These are phyloP conservation scores for Populus deltoides DNA, from an alignment of 345 rosid genomes.

Conservation along the genomic window DNA sequence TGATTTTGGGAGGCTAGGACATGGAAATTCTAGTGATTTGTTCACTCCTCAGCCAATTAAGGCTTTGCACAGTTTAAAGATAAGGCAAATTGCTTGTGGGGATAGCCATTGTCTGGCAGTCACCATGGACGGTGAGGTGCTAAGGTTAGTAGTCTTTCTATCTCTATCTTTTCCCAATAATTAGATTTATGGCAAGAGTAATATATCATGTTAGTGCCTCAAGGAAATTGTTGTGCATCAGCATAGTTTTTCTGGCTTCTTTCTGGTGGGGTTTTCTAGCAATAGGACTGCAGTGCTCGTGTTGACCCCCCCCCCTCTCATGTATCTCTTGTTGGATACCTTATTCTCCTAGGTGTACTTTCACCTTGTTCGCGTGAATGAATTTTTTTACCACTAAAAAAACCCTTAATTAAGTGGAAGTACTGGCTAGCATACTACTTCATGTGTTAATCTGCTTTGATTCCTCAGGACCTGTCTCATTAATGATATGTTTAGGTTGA, in stretches of 20 bases:
- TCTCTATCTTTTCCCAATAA: not conserved
- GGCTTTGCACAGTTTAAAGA: slow-evolving; percentile 67
- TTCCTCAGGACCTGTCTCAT: not conserved
- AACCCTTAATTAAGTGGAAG: too few species aligned
- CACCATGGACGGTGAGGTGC: slow-evolving; percentile 86
- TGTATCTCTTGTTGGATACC: too few species aligned
- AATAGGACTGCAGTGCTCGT: too few species aligned
- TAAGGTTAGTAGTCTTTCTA: slow-evolving; percentile 46
- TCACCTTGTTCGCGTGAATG: too few species aligned
- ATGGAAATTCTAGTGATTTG: slow-evolving; percentile 90
- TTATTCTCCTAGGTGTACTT: too few species aligned
- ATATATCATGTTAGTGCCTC: not conserved
- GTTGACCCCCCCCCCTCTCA: too few species aligned
- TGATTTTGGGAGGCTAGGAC: slow-evolving; percentile 97
- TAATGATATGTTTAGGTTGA: not conserved
- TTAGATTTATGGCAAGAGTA: slow-evolving; percentile 1
- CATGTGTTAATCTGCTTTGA: not conserved
- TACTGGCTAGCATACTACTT: not conserved
- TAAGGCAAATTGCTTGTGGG: slow-evolving; percentile 97
- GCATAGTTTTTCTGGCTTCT: too few species aligned
- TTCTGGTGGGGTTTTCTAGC: too few species aligned
- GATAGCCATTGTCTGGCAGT: slow-evolving; percentile 98
- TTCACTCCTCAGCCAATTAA: slow-evolving; percentile 88
- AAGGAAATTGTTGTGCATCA: too few species aligned
- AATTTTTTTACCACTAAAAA: too few species aligned